Conservation (phyloP, 345 rosid species). For the Gossypium stocksii region DNA sequence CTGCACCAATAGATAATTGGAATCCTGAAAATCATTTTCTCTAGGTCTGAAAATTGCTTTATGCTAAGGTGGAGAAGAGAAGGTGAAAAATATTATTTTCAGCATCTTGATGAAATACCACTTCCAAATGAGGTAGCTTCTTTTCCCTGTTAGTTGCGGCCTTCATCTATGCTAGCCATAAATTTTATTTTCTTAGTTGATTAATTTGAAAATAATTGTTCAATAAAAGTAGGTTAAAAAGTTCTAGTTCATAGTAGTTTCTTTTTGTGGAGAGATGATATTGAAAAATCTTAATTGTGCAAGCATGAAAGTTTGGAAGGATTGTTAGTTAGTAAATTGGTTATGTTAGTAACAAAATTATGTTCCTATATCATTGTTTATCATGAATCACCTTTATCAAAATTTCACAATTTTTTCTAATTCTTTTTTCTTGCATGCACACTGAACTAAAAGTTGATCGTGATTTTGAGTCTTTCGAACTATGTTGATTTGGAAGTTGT, state of each 20-base stretch:
- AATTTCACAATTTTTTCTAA: not conserved
- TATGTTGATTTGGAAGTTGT: not conserved
- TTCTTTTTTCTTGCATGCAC: not conserved
- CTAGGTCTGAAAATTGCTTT: slow-evolving; percentile 76
- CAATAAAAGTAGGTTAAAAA: not conserved
- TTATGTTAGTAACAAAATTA: not conserved
- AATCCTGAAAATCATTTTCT: slow-evolving; percentile 5
- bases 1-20: not conserved
- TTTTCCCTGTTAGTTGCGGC: not conserved
- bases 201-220: not conserved
- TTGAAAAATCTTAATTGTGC: not conserved
- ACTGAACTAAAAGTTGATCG: not conserved
- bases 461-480: not conserved
- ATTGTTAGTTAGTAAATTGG: not conserved
- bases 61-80: slow-evolving; percentile 68
- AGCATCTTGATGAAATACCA: slow-evolving; percentile 42
- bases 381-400: not conserved
- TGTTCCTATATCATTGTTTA: not conserved
- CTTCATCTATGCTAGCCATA: not conserved
- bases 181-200: not conserved
- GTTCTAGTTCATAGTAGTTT: not conserved
- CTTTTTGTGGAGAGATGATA: not conserved
- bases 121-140: slow-evolving; percentile 39
- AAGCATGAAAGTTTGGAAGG: not conserved
- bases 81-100: slow-evolving; percentile 57